Conservation (phyloP, 768 basidiomycete genomes). For the Panus rudis region DNA sequence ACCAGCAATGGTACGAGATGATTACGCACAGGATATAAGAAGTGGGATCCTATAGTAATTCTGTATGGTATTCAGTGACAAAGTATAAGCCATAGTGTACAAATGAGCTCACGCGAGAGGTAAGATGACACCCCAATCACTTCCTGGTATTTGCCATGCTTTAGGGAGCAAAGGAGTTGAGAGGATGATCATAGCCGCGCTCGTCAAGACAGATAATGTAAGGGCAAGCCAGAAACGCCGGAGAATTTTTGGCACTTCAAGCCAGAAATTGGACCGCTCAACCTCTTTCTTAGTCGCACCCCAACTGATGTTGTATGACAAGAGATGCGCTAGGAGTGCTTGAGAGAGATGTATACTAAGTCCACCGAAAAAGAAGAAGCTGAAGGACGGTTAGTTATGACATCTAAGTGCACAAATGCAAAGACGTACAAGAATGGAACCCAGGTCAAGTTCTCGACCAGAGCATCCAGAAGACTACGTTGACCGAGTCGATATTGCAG, state of each 20-base stretch:
- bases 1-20: slow-evolving; percentile 15
- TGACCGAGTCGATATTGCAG: slow-evolving; percentile 63
- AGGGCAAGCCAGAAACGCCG: slow-evolving; percentile 71
- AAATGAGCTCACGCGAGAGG: slow-evolving; percentile 57
- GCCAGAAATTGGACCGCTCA: slow-evolving; percentile 83
- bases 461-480: slow-evolving; percentile 40
- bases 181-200: slow-evolving; percentile 53
- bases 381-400: slow-evolving; percentile 6
- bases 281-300: slow-evolving; percentile 72
- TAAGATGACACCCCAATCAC: slow-evolving; percentile 68
- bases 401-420: neutral
- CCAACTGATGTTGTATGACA: slow-evolving; percentile 56
- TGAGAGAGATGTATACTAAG: slow-evolving; percentile 46
- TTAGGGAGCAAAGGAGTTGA: slow-evolving; percentile 42
- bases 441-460: slow-evolving; percentile 56
- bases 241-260: slow-evolving; percentile 79
- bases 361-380: slow-evolving; percentile 51
- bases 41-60: slow-evolving; percentile 56
- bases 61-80: slow-evolving; percentile 23
- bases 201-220: slow-evolving; percentile 41
- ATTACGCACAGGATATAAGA: slow-evolving; percentile 72
- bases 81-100: slow-evolving; percentile 1
- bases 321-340: slow-evolving; percentile 48
- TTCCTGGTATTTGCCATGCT: slow-evolving; percentile 56
- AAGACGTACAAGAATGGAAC: slow-evolving; percentile 67